These are phyloP conservation scores for Hibiscus trionum DNA, from an alignment of 345 rosid genomes.

Conservation along the genomic window DNA sequence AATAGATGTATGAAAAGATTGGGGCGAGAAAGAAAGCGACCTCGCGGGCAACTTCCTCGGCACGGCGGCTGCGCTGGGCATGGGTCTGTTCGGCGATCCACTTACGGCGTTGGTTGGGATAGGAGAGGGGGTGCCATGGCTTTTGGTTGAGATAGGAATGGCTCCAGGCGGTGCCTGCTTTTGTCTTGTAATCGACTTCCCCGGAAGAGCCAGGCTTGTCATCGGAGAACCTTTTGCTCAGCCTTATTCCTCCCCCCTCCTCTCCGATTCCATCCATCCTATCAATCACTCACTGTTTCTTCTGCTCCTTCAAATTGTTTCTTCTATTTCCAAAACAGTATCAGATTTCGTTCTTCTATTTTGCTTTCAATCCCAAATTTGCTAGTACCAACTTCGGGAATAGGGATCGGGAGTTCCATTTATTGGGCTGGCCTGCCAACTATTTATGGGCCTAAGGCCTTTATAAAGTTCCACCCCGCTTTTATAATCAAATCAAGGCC, in stretches of 20 bases:
- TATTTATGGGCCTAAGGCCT: neutral
- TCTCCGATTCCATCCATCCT: constrained; percentile 30
- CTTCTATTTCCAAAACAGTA: neutral
- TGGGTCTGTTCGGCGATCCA: constrained; percentile 97
- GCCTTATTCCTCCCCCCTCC: constrained; percentile 63
- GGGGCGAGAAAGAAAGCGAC: constrained; percentile 18
- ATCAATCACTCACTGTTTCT: neutral
- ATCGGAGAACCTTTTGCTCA: constrained; percentile 71
- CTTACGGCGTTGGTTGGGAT: constrained; percentile 96
- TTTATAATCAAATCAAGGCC: neutral
- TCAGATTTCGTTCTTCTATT: neutral
- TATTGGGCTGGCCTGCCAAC: neutral
- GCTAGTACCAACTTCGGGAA: neutral
- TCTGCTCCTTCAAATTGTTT: neutral
- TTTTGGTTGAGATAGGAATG: constrained; percentile 91
- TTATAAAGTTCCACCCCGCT: neutral
- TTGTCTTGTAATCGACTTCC: constrained; percentile 89
- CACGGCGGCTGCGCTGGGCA: constrained; percentile 57
- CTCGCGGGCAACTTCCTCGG: constrained; percentile 89
- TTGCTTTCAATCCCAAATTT: neutral
- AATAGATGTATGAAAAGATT: neutral
- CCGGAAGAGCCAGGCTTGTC: constrained; percentile 31
- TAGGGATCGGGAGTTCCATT: neutral
- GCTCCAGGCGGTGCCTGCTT: constrained; percentile 97
- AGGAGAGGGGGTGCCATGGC: constrained; percentile 99